Evolutionary conservation across 192 early-diverging fungal genomes (phyloP), one percentile per base, ranked within the genome.

Genomic region (Jimgerdemannia lactiflua): DNA sequence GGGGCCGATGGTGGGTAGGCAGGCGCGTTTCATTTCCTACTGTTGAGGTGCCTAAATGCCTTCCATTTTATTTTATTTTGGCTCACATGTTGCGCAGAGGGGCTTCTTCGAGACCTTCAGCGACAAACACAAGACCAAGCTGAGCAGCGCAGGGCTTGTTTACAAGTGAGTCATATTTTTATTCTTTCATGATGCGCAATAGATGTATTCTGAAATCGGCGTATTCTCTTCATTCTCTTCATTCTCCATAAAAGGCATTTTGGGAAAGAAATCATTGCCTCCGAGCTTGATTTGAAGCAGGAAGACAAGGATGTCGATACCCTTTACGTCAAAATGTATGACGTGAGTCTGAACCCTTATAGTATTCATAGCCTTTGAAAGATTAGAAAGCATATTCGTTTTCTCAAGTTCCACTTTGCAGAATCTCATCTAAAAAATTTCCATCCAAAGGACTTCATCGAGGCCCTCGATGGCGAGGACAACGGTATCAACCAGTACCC

Each of bases 401-500:
- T 65, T 19, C 14, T 65, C 19, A 19, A 65, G 14, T 14, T 18
- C 64, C 11, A 67, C 19, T 18, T 49, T 29, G 29, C 29, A 29
- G 29, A 29, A 29, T 29, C 29, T 29, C 29, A 9, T 43, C 54
- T 29, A 14, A 63, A 14, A 19, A 64, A n/a, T 39, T 72, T 40
- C 29, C 29, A 49, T 40, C 67, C 39, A 20, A 71, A 78, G 76
- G 86, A 87, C 88, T 91, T 93, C 82, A 90, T 94, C 39, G 93
- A 94, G 77, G 89, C 89, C 43, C 84, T 94, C 43, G 93, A 94
- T 73, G 95, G 91, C 29, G 91, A 93, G 64, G 97, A 99, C 84
- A 99, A 99, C 70, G 97, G 97, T n/a, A 91, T 98, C 40, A 86
- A 89, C 64, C 92, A 90, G 76, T 99, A 96, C 76, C 94, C 96